Conservation (phyloP, 2,329 filamentous ascomycete species). For the Chaetomiaceae sp. region DNA sequence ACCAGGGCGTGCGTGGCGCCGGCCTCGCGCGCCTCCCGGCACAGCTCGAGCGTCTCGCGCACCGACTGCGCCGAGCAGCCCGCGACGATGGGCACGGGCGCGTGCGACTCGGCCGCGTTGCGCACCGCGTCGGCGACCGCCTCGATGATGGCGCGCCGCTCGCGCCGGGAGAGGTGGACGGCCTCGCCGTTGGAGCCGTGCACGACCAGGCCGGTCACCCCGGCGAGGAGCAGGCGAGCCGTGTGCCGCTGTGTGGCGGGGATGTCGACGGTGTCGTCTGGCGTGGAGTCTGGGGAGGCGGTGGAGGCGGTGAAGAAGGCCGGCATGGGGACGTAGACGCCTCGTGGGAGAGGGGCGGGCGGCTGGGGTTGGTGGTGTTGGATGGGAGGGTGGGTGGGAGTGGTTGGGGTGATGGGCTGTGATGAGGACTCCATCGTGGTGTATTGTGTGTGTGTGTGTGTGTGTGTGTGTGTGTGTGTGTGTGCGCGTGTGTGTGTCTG, state of each 20-base stretch:
- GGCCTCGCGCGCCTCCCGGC: slow-evolving; percentile 55
- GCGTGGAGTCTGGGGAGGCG: no score
- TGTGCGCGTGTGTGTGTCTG: no score
- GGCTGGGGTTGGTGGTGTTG: neutral
- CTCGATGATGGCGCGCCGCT: slow-evolving; percentile 54
- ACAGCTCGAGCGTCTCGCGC: slow-evolving; percentile 60
- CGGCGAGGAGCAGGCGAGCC: slow-evolving; percentile 54
- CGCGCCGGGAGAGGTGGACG: slow-evolving; percentile 57
- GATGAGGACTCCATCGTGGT: slow-evolving; percentile 3
- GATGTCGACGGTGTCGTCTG: slow-evolving; percentile 46
- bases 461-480: no score
- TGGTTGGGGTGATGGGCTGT: neutral
- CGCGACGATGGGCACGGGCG: slow-evolving; percentile 58
- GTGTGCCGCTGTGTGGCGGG: slow-evolving; percentile 46
- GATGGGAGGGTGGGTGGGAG: neutral
- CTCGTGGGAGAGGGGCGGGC: slow-evolving; percentile 26
- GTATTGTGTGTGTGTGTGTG: neutral
- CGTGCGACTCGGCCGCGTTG: slow-evolving; percentile 38
- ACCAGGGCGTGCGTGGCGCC: slow-evolving; percentile 65
- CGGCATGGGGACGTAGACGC: slow-evolving; percentile 54
- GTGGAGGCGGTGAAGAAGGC: slow-evolving; percentile 48
- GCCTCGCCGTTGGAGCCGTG: slow-evolving; percentile 66
- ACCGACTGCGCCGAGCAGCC: slow-evolving; percentile 64
- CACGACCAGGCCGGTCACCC: slow-evolving; percentile 57
- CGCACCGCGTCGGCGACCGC: slow-evolving; percentile 34